Percentiles rank a stretch among this genome's conserved stretches.
Conservation (phyloP, 495 filamentous ascomycete genomes). For the Aspergillus sclerotiicarbonarius region DNA sequence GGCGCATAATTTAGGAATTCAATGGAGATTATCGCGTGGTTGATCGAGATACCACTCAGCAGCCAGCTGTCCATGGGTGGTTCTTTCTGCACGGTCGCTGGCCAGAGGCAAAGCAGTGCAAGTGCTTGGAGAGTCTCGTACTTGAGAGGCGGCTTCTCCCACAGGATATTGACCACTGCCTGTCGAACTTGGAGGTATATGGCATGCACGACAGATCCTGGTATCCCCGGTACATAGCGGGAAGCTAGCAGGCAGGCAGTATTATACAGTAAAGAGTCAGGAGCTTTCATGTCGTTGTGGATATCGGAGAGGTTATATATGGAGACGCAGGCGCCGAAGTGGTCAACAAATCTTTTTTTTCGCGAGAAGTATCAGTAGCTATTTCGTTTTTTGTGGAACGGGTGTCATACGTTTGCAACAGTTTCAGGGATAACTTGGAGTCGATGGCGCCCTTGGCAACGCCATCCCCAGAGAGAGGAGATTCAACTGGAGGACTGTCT, state of each 20-base stretch:
- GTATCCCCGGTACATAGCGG: conserved; percentile 38
- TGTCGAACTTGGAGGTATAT: conserved; percentile 39
- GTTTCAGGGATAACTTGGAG: conserved; percentile 34
- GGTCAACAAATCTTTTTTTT: conserved; percentile 33
- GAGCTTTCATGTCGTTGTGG: conserved; percentile 23
- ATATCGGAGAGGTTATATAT: conserved; percentile 30
- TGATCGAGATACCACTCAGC: conserved; percentile 42
- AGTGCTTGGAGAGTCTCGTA: conserved; percentile 39
- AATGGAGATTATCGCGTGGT: conserved; percentile 39
- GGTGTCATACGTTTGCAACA: conserved; percentile 34
- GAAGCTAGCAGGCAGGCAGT: conserved; percentile 40
- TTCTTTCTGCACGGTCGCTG: conserved; percentile 35
- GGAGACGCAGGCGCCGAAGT: conserved; percentile 39
- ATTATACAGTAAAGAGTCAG: conserved; percentile 39
- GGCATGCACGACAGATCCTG: conserved; percentile 28
- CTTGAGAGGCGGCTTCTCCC: conserved; percentile 32
- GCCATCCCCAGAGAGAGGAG: conserved; percentile 28
- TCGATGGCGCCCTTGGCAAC: conserved; percentile 36
- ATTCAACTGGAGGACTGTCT: conserved; percentile 23
- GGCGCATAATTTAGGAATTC: conserved; percentile 28
- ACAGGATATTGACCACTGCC: conserved; percentile 33
- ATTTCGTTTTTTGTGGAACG: background rate
- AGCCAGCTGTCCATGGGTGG: conserved; percentile 43
- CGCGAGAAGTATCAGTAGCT: conserved; percentile 9
- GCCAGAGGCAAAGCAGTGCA: conserved; percentile 38